Percentiles rank a stretch among this genome's conserved stretches.
These are phyloP conservation scores for Cyberlindnera maritima DNA, from an alignment of 805 yeast genomes.

Conservation along the genomic window DNA sequence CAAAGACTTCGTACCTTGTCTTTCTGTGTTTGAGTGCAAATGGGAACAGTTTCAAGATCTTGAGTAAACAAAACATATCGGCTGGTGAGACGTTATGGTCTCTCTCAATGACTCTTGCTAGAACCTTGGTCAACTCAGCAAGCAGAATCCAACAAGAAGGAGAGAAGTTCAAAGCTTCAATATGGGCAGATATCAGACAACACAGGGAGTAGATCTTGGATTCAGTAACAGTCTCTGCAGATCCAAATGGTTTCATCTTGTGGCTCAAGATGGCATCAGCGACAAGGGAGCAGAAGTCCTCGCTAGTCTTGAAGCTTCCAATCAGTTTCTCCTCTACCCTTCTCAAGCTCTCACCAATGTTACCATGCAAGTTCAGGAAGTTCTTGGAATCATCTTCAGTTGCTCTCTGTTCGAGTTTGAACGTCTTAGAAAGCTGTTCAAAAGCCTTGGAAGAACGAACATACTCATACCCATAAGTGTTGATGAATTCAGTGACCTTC, in stretches of 20 bases:
- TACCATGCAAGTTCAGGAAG: conserved; percentile 14
- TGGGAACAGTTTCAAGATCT: conserved; percentile 16
- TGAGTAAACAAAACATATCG: conserved; percentile 21
- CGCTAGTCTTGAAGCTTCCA: conserved; percentile 7
- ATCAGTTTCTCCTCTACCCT: conserved; percentile 16
- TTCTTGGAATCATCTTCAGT: conserved; percentile 9
- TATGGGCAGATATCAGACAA: conserved; percentile 20
- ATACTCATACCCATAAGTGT: conserved; percentile 16
- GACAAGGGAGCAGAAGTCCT: conserved; percentile 9
- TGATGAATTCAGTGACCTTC: conserved; percentile 19
- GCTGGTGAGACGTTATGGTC: conserved; percentile 16
- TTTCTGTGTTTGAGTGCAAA: conserved; percentile 15
- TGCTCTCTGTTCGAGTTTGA: conserved; percentile 11
- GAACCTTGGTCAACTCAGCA: conserved; percentile 12
- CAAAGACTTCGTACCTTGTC: conserved; percentile 16
- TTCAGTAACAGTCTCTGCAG: conserved; percentile 10
- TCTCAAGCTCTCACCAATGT: conserved; percentile 16
- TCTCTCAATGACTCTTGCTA: conserved; percentile 7
- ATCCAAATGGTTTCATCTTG: conserved; percentile 5
- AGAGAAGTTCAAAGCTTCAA: conserved; percentile 10
- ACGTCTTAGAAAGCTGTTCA: conserved; percentile 10
- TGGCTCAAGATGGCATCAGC: conserved; percentile 8
- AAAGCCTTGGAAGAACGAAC: conserved; percentile 15
- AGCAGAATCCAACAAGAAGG: conserved; percentile 22
- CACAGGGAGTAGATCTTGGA: conserved; percentile 22